Conservation (phyloP, 192 early-diverging fungal species). For the Anaeromyces robustus region DNA sequence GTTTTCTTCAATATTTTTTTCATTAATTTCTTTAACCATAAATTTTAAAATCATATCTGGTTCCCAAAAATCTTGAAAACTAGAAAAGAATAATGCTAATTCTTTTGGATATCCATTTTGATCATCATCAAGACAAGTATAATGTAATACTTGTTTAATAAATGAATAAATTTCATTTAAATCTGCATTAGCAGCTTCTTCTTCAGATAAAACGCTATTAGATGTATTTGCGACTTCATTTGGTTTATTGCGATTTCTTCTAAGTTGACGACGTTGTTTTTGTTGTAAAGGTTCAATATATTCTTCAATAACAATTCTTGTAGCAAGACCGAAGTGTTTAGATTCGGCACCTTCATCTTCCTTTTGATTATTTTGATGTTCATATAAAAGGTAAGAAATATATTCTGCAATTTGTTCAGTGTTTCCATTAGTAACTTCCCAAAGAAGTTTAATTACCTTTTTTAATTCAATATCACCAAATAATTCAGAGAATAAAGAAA, state of each 20-base stretch:
- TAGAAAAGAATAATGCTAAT: background rate
- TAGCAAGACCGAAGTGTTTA: background rate
- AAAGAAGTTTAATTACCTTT: background rate
- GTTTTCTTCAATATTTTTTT: background rate
- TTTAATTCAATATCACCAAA: background rate
- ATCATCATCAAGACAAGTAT: background rate
- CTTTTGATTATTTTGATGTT: background rate
- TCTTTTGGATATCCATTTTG: background rate
- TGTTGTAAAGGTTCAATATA: background rate
- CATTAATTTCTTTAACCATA: background rate
- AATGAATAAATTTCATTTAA: background rate
- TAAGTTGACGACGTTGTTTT: background rate
- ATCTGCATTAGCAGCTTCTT: background rate
- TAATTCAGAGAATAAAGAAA: background rate
- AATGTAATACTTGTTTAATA: background rate
- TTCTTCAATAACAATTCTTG: background rate
- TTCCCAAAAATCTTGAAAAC: background rate
- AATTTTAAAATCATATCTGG: background rate
- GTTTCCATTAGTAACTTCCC: background rate
- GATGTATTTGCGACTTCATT: background rate
- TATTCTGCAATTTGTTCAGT: background rate
- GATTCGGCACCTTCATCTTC: background rate
- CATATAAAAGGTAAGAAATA: background rate
- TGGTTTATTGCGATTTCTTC: background rate
- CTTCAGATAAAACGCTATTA: background rate